Percentiles rank a stretch among this genome's conserved stretches.
These are phyloP conservation scores for Tympanopsis confertula DNA, from an alignment of 2,329 filamentous ascomycete species.

Conservation along the genomic window DNA sequence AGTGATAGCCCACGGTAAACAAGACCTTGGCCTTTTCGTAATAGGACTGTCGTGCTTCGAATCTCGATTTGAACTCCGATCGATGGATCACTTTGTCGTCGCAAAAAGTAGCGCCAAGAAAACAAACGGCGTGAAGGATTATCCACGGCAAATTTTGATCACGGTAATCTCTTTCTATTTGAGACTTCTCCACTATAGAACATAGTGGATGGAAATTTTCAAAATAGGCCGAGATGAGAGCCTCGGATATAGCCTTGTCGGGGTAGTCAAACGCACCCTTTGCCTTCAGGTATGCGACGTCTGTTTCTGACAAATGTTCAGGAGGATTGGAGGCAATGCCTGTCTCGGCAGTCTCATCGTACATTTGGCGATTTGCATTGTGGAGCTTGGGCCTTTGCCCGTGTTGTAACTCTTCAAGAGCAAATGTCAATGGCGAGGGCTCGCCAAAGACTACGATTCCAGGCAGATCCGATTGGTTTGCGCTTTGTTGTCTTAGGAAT, in stretches of 20 bases:
- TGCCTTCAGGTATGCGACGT: constrained; percentile 5
- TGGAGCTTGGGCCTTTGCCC: not conserved
- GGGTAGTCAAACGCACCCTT: constrained; percentile 7
- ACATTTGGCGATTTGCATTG: not conserved
- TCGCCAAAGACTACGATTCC: not conserved
- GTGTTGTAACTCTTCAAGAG: not conserved
- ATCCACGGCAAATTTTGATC: constrained; percentile 6
- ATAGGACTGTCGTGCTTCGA: constrained; percentile 4
- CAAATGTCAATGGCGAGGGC: not conserved
- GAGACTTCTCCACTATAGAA: constrained; percentile 4
- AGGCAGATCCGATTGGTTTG: not conserved
- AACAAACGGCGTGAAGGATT: constrained; percentile 7
- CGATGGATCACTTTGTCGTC: constrained; percentile 3
- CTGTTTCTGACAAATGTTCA: constrained; percentile 4
- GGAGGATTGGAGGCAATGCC: too few species aligned
- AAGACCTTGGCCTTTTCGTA: constrained; percentile 9
- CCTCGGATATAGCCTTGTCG: constrained; percentile 1
- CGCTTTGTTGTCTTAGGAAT: not conserved
- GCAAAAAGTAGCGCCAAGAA: constrained; percentile 7
- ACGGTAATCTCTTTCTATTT: constrained; percentile 4
- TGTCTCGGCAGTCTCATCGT: too few species aligned
- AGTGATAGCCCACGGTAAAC: constrained; percentile 8
- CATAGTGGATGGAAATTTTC: constrained; percentile 6
- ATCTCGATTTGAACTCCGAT: constrained; percentile 5
- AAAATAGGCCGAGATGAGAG: constrained; percentile 4